A percentile compares a stretch with the other conserved stretches of the same genome.
Conservation (phyloP, 2,329 filamentous ascomycete species). For the Stagonosporopsis tanaceti region DNA sequence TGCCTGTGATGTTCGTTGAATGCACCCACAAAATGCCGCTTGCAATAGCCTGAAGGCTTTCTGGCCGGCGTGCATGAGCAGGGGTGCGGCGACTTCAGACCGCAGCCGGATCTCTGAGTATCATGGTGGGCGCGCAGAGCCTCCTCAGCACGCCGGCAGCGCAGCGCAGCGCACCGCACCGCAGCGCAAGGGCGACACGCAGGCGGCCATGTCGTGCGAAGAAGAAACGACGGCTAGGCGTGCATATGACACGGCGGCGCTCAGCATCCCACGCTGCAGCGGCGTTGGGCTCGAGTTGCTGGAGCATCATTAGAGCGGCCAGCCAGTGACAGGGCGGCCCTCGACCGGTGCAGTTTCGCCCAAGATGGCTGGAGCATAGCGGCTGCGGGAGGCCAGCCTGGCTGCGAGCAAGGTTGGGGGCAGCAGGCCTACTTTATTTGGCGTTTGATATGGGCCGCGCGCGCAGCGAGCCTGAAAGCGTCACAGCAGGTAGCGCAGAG, state of each 20-base stretch:
- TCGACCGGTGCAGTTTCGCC: conserved; percentile 20
- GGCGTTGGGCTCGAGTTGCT: conserved; percentile 24
- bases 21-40: conserved; percentile 25
- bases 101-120: conserved; percentile 11
- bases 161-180: conserved; percentile 5
- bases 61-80: conserved; percentile 17
- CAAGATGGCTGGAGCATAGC: conserved; percentile 29
- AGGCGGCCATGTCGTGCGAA: conserved; percentile 8
- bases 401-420: conserved; percentile 8
- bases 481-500: not conserved
- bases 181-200: conserved; percentile 3
- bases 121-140: conserved; percentile 20
- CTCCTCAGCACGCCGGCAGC: not conserved
- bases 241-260: conserved; percentile 11
- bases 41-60: conserved; percentile 18
- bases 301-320: conserved; percentile 10
- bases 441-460: conserved; percentile 21
- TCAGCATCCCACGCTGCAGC: conserved; percentile 26
- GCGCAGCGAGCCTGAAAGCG: not conserved
- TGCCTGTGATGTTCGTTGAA: conserved; percentile 22
- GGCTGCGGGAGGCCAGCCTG: conserved; percentile 31
- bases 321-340: conserved; percentile 28
- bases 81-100: conserved; percentile 14
- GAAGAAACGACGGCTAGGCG: conserved; percentile 17
- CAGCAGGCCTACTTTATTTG: conserved; percentile 23